Evolutionary conservation across 805 yeast genomes (phyloP), one percentile per base, ranked within the genome.

Genomic region (Hanseniaspora mollemarum): DNA sequence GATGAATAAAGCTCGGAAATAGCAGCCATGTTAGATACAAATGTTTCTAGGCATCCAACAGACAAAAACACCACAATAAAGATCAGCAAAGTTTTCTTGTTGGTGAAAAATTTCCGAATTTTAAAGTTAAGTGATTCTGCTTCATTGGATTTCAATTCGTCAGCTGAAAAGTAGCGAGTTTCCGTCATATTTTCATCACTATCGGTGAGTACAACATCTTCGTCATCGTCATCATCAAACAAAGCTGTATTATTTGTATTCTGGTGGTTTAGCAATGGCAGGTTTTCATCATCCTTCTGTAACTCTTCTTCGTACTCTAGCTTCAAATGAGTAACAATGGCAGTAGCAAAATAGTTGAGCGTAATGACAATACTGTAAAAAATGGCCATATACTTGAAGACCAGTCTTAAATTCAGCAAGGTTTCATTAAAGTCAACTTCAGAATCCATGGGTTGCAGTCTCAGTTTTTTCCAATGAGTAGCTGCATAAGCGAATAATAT

Each of bases 21-120:
- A 7, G 87, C 80, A 0, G 90, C 92, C 73, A 88, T 73, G 60
- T 87, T 85, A 51, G 87, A 83, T 55, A 85, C 77, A 63, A 77
- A 87, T 72, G 86, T 78, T 59, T 88, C 97, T 52, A 85, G 68
- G 0, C 95, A 90, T 0, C 97, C 97, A 25, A 85, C 66, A 31
- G 80, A 73, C 42, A 86, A 65, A 25, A 87, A 69, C 49, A 87
- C 71, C 10, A 87, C 74, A 2, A 73, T 53, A 24, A 83, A 69
- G n/a, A 86, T 65, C 1, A 81, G 53, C 71, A 40, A 2, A 1
- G 51, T 48, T 24, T 40, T 48, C 24, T 35, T 39, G n/a, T 48
- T 40, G 1, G 15, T 42, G 13, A 42, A 16, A 10, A 62, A 33
- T 40, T 58, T 58, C 3, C 24, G 43, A 24, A 46, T 39, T 46